Evolutionary conservation across 345 rosid species (phyloP).

Genomic region (Balakata baccata): DNA sequence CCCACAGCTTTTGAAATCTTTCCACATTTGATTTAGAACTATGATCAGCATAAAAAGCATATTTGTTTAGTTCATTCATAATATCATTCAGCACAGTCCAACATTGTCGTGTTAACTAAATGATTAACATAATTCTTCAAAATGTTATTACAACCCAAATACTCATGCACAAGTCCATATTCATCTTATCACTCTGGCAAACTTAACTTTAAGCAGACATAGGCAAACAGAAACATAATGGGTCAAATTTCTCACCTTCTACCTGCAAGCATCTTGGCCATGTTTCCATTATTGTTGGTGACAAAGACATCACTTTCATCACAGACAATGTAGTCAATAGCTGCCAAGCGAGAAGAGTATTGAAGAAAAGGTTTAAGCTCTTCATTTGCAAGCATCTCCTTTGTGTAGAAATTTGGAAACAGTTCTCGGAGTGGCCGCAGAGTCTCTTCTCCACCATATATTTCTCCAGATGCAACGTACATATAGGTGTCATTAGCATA

Average conservation of each 20-base stretch:
- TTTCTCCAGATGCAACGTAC: conserved; percentile 96
- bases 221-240: background rate
- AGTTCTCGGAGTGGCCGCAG: conserved; percentile 76
- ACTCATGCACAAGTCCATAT: background rate
- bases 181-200: background rate
- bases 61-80: background rate
- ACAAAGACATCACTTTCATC: conserved; percentile 95
- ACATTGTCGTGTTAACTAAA: background rate
- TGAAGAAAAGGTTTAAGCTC: conserved; percentile 74
- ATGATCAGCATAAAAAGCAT: background rate
- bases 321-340: conserved; percentile 83
- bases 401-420: conserved; percentile 91
- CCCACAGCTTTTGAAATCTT: background rate
- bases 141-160: background rate
- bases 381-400: conserved; percentile 80
- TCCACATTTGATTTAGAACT: background rate
- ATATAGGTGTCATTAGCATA: conserved; percentile 77
- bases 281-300: conserved; percentile 94
- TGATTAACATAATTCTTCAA: background rate
- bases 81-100: background rate
- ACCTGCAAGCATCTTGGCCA: conserved; percentile 99
- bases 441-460: conserved; percentile 94
- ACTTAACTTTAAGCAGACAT: background rate
- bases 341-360: conserved; percentile 89
- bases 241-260: conserved; percentile 62